Conservation (phyloP, 805 yeast genomes). For the Torulaspora indica region DNA sequence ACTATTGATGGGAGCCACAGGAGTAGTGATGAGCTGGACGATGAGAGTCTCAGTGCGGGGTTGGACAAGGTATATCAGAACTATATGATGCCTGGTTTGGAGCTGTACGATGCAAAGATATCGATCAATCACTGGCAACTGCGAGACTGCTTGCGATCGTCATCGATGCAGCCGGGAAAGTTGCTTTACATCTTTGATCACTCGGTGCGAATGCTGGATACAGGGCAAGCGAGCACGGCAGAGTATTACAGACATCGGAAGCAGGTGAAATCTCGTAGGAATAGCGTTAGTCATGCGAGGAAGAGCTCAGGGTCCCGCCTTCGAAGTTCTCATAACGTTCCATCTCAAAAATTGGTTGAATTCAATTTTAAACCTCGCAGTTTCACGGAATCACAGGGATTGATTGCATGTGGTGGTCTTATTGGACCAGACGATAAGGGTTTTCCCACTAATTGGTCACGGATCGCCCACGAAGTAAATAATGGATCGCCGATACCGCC, state of each 20-base stretch:
- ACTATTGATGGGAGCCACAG: constrained; percentile 20
- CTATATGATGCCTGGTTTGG: constrained; percentile 33
- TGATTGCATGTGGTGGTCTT: constrained; percentile 51
- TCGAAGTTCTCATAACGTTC: constrained; percentile 14
- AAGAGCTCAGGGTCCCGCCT: constrained; percentile 1
- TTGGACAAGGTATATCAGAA: constrained; percentile 33
- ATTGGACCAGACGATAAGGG: constrained; percentile 39
- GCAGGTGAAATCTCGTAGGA: constrained; percentile 7
- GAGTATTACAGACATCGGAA: constrained; percentile 8
- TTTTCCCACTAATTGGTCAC: constrained; percentile 30
- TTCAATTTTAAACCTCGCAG: constrained; percentile 69
- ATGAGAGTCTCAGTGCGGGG: constrained; percentile 26
- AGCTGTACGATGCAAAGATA: constrained; percentile 32
- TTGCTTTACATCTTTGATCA: constrained; percentile 58
- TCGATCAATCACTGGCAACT: constrained; percentile 68
- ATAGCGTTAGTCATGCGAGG: constrained; percentile 9
- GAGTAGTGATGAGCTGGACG: constrained; percentile 22
- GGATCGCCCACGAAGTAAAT: constrained; percentile 19
- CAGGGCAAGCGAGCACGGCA: constrained; percentile 17
- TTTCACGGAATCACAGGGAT: constrained; percentile 52
- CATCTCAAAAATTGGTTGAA: constrained; percentile 39
- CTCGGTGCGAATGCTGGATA: constrained; percentile 44
- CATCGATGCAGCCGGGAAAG: constrained; percentile 40
- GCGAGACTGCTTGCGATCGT: constrained; percentile 61
- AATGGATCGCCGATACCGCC: constrained; percentile 10